phyloP scores from a whole-genome alignment of 345 rosid species.

The Cochlearia excelsa region DNA sequence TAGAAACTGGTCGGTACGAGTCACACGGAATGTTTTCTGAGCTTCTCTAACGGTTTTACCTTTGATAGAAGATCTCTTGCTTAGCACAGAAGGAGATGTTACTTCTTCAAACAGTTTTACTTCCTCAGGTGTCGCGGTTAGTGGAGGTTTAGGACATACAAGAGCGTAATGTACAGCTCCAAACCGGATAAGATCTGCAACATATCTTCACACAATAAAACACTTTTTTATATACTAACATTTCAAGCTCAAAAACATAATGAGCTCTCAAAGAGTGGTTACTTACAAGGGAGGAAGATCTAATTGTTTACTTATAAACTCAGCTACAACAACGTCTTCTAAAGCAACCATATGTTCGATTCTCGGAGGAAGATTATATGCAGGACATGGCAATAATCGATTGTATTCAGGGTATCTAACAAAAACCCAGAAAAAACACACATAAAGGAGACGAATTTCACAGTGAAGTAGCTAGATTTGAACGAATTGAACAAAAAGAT shows the following conservation, averaged over 20 bases:
- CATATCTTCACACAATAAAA: conserved; percentile 77
- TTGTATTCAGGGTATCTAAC: conserved; percentile 56
- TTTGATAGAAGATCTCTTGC: conserved; percentile 64
- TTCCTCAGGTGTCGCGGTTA: conserved; percentile 71
- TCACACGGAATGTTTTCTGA: conserved; percentile 81
- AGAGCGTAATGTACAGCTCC: conserved; percentile 94
- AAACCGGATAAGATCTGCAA: conserved; percentile 89
- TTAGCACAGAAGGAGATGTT: conserved; percentile 62
- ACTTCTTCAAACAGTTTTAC: conserved; percentile 56
- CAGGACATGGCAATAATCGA: conserved; percentile 77
- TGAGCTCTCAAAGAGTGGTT: conserved; percentile 7
- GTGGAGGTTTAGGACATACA: conserved; percentile 89
- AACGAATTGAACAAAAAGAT: conserved; percentile 8
- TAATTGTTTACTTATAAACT: conserved; percentile 56
- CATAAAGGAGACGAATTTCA: conserved; percentile 10
- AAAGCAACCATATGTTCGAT: conserved; percentile 80
- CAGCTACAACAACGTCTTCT: conserved; percentile 57
- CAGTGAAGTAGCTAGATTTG: neutral
- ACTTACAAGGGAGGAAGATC: conserved; percentile 88
- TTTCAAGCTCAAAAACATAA: conserved; percentile 5
- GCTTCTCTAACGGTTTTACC: conserved; percentile 88
- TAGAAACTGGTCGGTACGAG: conserved; percentile 51
- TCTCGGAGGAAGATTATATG: conserved; percentile 56
- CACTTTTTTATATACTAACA: conserved; percentile 16
- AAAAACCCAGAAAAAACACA: neutral